These are phyloP conservation scores for Fusarium denticulatum DNA, from an alignment of 2,329 filamentous ascomycete genomes.

Conservation along the genomic window DNA sequence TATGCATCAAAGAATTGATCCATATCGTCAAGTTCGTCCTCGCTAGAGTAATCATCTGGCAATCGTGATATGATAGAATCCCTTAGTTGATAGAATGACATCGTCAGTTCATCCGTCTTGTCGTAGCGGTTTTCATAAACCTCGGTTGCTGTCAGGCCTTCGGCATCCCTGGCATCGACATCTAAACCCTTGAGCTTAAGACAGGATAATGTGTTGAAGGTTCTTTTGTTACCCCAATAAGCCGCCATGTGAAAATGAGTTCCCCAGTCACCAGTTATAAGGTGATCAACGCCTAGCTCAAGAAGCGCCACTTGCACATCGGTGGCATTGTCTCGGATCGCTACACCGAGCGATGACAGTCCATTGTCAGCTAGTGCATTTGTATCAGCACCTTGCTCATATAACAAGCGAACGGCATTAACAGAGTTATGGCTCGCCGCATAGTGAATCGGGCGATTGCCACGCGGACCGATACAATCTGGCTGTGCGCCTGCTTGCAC, in stretches of 20 bases:
- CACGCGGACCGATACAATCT: background rate
- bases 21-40: background rate
- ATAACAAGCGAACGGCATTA: rapidly evolving
- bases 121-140: background rate
- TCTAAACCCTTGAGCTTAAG: background rate
- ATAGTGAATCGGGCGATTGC: background rate
- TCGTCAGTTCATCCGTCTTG: background rate
- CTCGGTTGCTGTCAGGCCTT: background rate
- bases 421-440: background rate
- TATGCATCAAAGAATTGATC: background rate
- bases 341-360: background rate
- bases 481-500: background rate
- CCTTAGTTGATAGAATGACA: background rate
- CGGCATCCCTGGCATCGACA: background rate
- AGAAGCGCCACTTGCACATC: background rate
- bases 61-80: too few relatives aligned
- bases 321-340: background rate
- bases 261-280: background rate
- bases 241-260: too few relatives aligned
- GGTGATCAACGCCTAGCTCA: background rate
- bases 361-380: background rate
- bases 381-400: background rate
- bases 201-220: too few relatives aligned
- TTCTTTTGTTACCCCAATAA: too few relatives aligned
- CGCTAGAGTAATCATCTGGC: too few relatives aligned